Evolutionary conservation across 2,329 filamentous ascomycete species (phyloP).

Genomic region (Cephalotrichum gorgonifer): DNA sequence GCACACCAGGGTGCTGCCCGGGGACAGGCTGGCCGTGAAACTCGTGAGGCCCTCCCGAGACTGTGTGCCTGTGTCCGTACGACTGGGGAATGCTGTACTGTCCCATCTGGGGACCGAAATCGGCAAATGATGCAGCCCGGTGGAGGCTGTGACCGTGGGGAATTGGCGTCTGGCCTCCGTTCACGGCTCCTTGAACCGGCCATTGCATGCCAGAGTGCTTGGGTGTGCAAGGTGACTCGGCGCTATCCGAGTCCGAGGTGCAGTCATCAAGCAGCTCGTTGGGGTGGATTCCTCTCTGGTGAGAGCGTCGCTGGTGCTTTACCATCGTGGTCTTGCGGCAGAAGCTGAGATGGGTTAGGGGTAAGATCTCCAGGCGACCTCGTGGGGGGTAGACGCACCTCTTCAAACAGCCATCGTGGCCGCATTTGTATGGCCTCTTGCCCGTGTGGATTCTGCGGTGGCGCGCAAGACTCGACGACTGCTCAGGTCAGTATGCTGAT

Average conservation of each 20-base stretch:
- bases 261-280: constrained; percentile 43
- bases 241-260: constrained; percentile 45
- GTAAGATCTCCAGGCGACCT: background rate
- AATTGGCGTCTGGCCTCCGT: constrained; percentile 18
- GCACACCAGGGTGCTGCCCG: constrained; percentile 32
- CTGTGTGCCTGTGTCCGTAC: constrained; percentile 35
- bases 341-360: constrained; percentile 35
- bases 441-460: constrained; percentile 58
- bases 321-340: constrained; percentile 65
- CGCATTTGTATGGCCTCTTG: constrained; percentile 55
- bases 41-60: constrained; percentile 31
- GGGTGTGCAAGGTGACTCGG: constrained; percentile 49
- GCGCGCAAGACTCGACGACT: constrained; percentile 56
- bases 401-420: constrained; percentile 51
- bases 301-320: constrained; percentile 53
- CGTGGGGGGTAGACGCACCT: constrained; percentile 28
- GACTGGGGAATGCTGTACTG: constrained; percentile 9
- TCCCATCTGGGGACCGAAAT: constrained; percentile 40
- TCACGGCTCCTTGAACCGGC: constrained; percentile 31
- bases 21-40: constrained; percentile 30
- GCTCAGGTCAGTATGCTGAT: constrained; percentile 18
- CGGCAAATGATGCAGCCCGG: constrained; percentile 42
- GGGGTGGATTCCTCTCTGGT: constrained; percentile 47
- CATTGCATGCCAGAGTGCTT: constrained; percentile 41
- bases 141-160: constrained; percentile 31